phyloP scores from a whole-genome alignment of 192 early-diverging fungal species.

The Dissophora ornata region DNA sequence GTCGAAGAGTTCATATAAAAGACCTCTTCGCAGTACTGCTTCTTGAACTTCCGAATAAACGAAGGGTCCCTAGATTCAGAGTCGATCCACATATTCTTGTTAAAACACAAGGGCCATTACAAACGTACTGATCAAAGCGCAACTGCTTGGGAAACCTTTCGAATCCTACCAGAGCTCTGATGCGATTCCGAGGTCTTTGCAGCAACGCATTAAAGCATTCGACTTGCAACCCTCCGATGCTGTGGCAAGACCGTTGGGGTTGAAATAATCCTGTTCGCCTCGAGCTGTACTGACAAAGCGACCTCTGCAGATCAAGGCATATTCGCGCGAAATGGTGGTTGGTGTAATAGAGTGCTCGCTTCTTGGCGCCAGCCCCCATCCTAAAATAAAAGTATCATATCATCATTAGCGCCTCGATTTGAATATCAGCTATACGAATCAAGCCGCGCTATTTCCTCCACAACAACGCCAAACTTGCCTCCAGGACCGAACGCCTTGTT shows the following conservation, averaged over 20 bases:
- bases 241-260: conserved; percentile 77
- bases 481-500: conserved; percentile 96
- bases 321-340: conserved; percentile 89
- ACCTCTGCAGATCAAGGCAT: conserved; percentile 88
- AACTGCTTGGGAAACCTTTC: too few species aligned
- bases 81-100: neutral
- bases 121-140: too few species aligned
- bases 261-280: conserved; percentile 94
- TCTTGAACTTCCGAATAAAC: conserved; percentile 90
- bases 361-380: conserved; percentile 88
- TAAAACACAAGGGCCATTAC: neutral
- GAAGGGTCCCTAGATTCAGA: conserved; percentile 75
- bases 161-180: conserved; percentile 84
- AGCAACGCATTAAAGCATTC: conserved; percentile 96
- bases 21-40: conserved; percentile 79
- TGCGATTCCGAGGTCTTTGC: conserved; percentile 94
- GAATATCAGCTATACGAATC: neutral
- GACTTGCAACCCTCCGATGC: conserved; percentile 90
- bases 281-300: conserved; percentile 91
- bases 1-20: conserved; percentile 59
- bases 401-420: neutral
- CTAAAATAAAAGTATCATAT: conserved; percentile 21
- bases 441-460: neutral
- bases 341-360: conserved; percentile 86
- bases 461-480: conserved; percentile 47